Percentiles rank a stretch among this genome's conserved stretches.
phyloP scores from a whole-genome alignment of 805 yeast species.

The Saturnispora sanitii region DNA sequence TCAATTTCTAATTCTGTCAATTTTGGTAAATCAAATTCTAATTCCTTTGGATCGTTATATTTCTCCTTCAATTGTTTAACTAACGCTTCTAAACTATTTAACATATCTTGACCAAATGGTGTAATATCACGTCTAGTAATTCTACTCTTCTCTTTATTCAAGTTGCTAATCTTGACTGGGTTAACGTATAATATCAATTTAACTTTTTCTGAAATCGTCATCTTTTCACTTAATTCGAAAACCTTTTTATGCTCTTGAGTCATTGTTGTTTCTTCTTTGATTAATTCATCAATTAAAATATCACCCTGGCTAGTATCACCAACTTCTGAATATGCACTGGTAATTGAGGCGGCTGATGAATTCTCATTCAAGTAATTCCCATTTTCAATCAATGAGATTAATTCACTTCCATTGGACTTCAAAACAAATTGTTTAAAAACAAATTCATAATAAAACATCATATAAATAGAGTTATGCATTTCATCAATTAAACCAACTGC shows the following conservation, averaged over 20 bases:
- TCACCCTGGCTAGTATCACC: background rate
- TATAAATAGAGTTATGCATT: conserved; percentile 50
- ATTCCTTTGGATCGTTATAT: conserved; percentile 17
- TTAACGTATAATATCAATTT: background rate
- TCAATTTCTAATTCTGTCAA: conserved; percentile 11
- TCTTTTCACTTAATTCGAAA: background rate
- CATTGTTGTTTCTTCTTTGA: too few relatives aligned
- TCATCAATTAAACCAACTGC: conserved; percentile 71
- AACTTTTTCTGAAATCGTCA: conserved; percentile 2
- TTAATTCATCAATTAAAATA: too few relatives aligned
- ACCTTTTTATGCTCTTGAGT: background rate
- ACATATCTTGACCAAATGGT: conserved; percentile 25
- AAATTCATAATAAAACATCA: conserved; percentile 34
- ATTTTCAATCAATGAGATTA: background rate
- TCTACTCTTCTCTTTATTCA: conserved; percentile 27
- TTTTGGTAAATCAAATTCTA: conserved; percentile 14
- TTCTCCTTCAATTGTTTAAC: conserved; percentile 19
- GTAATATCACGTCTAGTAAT: conserved; percentile 43
- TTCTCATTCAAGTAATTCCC: background rate
- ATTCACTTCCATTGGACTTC: conserved; percentile 1
- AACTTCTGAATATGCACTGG: background rate
- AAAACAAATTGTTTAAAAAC: conserved; percentile 9
- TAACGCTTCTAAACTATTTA: conserved; percentile 15
- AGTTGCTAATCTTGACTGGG: conserved; percentile 5
- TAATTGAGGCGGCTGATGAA: too few relatives aligned